Base-by-base conservation (phyloP, 2,329 filamentous ascomycete genomes). In the Zymoseptoria brevis region DNA sequence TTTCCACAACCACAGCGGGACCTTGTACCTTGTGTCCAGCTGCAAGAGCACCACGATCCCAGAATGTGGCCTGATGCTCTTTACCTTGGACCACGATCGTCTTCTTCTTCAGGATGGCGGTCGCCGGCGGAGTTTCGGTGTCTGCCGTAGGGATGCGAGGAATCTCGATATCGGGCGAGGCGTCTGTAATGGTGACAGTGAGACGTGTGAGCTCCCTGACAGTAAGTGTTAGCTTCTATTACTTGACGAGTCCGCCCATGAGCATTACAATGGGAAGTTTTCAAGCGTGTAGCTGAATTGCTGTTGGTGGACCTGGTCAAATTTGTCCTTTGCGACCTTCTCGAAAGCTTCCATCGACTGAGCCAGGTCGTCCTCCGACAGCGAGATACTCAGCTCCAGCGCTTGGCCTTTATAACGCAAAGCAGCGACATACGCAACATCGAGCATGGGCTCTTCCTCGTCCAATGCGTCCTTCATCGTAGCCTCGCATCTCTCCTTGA, bases 251-350 rank as follows among this genome's bases (percentile, higher is more conserved):
- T n/a, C 35, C 13, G 35, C 35, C 35, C 11, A 16, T 7, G 16
- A 16, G 35, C n/a, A 16, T 45, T 45, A 45, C 35, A 68, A 45
- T 19, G 66, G 58, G 48, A 68, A 68, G 62, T 67, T 64, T 59
- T 67, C 65, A 13, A 68, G 61, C 3, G 64, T 67, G 54, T 68
- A 67, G 56, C 60, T 63, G 60, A 68, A 68, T 50, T 68, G 66
- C 35, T 68, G 66, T 45, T 68, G 53, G 52, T 68, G 66, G 8
- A 66, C 51, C 24, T 61, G 50, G 55, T 67, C 66, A 50, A 67
- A 66, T 48, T 64, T 66, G n/a, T 58, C 50, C 26, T 67, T 61
- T 4, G 61, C 64, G 21, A 66, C 58, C 55, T 66, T 64, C 53
- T 64, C 60, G 48, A 68, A 68, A 0, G 22, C 35, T 22, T 67